Evolutionary conservation across 805 yeast genomes (phyloP), one percentile per base, ranked within the genome.

Genomic region (Nakazawaea sp.): DNA sequence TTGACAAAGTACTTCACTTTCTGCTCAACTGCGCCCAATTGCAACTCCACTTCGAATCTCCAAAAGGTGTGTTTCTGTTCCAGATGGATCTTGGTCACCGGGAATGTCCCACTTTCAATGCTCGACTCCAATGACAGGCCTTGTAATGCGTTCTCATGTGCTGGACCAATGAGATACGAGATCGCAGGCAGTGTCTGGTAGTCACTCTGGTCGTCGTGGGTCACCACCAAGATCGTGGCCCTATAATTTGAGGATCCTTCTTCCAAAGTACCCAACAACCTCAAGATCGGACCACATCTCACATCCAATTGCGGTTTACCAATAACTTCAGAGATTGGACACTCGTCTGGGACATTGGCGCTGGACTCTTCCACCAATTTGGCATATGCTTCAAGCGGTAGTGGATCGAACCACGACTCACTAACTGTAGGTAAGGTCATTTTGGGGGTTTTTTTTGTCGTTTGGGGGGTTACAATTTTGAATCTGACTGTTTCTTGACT

Each of bases 271-370:
- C 81, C 88, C 41, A 76, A 60, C 33, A 81, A 70, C 40, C 92
- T 66, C 33, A 89, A 58, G 21, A 80, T 62, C 0, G 97, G 97
- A 2, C 97, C 97, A 53, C 85, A 78, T 34, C 67, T 61, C 16
- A 79, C 62, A 27, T 70, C 67, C n/a, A 66, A 38, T 6, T 48
- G 31, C 2, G 67, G 61, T 4, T 31, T 31, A 1, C 61, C 61
- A 20, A 58, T 33, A 10, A 31, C 36, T 10, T 40, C 42, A 10
- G 17, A 9, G 5, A 32, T 24, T 11, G 43, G 47, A 31, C 40
- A 30, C 17, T 2, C 32, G 10, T 35, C 35, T n/a, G 37, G 39
- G 28, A 33, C 24, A 10, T 29, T 45, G 2, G 19, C 7, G 4
- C 19, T 35, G 3, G 47, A 32, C 2, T 45, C 40, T 10, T 43